A percentile compares a stretch with the other conserved stretches of the same genome.
Evolutionary conservation across 2,329 filamentous ascomycete species (phyloP).

Genomic region (Drechslera avenae): DNA sequence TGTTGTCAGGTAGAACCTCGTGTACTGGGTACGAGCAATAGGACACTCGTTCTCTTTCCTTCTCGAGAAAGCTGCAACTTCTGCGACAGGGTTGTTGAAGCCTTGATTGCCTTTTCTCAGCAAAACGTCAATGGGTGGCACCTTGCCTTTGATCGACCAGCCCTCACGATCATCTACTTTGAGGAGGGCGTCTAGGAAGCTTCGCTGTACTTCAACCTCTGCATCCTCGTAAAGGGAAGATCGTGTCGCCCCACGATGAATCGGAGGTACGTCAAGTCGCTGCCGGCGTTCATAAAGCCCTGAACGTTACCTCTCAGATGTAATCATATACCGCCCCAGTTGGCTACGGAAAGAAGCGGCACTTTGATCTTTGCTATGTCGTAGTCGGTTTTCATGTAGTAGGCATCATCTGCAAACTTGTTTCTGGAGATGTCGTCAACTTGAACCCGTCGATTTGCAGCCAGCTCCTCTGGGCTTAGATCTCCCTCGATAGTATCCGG

Average conservation of each 20-base stretch:
- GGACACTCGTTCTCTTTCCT: neutral
- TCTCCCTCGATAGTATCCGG: conserved; percentile 5
- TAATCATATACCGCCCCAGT: neutral
- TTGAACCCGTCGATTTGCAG: neutral
- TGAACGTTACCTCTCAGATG: neutral
- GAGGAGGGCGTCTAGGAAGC: conserved; percentile 64
- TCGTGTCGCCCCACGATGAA: neutral
- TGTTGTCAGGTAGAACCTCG: neutral
- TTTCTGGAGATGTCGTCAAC: neutral
- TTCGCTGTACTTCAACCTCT: conserved; percentile 65
- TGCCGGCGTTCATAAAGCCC: neutral
- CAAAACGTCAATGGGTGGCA: neutral
- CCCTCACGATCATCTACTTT: conserved; percentile 64
- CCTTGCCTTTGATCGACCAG: conserved; percentile 49
- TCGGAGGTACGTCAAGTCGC: neutral
- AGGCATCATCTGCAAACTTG: neutral
- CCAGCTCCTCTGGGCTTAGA: neutral
- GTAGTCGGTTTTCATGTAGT: neutral
- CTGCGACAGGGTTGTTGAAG: neutral
- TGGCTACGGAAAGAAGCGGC: neutral
- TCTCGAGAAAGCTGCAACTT: neutral
- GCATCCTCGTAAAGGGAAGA: neutral
- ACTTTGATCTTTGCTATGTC: neutral
- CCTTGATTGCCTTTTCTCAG: neutral
- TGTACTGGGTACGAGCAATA: neutral